A percentile compares a stretch with the other conserved stretches of the same genome.
Conservation (phyloP, 176 grass and related monocot species). For the Oryza longistaminata region DNA sequence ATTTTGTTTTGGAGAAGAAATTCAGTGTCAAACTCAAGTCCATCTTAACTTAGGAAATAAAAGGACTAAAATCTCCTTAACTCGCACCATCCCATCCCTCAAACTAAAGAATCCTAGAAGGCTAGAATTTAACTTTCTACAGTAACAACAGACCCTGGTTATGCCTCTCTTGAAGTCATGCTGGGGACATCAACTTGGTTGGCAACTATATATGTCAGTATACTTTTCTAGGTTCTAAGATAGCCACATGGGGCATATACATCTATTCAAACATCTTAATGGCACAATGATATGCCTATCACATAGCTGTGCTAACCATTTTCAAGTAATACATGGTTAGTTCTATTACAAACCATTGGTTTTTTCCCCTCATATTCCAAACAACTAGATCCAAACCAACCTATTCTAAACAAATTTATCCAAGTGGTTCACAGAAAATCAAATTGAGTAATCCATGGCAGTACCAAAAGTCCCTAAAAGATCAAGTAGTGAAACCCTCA, state of each 20-base stretch:
- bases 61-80: conserved; percentile 8
- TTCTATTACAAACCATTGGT: not conserved
- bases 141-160: not conserved
- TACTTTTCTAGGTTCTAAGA: not conserved
- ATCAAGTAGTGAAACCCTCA: not conserved
- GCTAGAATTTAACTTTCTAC: not conserved
- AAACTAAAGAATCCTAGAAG: not conserved
- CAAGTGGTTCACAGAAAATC: not conserved
- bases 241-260: not conserved
- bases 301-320: not conserved
- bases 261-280: not conserved
- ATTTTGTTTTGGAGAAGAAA: not conserved
- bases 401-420: conserved; percentile 1
- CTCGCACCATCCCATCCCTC: not conserved
- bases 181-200: not conserved
- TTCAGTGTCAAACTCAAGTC: conserved; percentile 29
- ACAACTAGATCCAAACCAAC: not conserved
- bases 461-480: not conserved
- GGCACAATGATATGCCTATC: not conserved
- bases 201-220: not conserved
- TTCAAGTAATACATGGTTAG: not conserved
- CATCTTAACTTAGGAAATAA: conserved; percentile 15
- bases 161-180: not conserved
- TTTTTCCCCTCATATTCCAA: not conserved
- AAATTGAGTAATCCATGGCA: not conserved